These are phyloP conservation scores for Cyberlindnera sargentensis DNA, from an alignment of 805 yeast genomes.

Conservation along the genomic window DNA sequence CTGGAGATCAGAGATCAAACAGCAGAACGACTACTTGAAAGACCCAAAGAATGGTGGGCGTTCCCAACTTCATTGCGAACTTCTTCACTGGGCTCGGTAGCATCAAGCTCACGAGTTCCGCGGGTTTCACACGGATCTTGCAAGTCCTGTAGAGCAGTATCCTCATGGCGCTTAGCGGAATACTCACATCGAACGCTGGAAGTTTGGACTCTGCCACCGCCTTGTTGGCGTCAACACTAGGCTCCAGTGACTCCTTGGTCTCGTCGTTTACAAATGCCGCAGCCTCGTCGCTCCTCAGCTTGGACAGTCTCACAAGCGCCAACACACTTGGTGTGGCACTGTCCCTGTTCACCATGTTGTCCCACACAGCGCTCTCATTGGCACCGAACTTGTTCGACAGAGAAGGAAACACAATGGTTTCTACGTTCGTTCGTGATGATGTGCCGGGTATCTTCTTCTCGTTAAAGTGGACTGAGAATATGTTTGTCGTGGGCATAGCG, in stretches of 20 bases:
- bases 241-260: no score
- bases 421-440: slow-evolving; percentile 1
- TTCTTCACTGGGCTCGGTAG: slow-evolving; percentile 6
- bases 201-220: no score
- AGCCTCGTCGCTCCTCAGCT: background rate
- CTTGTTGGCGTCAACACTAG: no score
- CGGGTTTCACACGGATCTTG: slow-evolving; percentile 4
- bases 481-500: slow-evolving; percentile 5
- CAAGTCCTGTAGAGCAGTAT: slow-evolving; percentile 3
- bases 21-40: background rate
- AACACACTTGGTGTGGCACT: slow-evolving; percentile 1
- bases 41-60: background rate
- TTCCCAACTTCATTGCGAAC: slow-evolving; percentile 3
- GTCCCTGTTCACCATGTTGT: slow-evolving; percentile 5
- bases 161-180: slow-evolving; percentile 3
- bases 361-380: slow-evolving; percentile 5
- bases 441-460: background rate
- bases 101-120: slow-evolving; percentile 4
- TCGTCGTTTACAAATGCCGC: no score
- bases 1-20: background rate
- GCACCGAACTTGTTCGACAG: slow-evolving; percentile 5
- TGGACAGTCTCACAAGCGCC: slow-evolving; percentile 1
- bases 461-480: slow-evolving; percentile 1
- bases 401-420: slow-evolving; percentile 6
- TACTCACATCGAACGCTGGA: background rate